Conservation (phyloP, 2,329 filamentous ascomycete species). For the Huntiella moniliformis region DNA sequence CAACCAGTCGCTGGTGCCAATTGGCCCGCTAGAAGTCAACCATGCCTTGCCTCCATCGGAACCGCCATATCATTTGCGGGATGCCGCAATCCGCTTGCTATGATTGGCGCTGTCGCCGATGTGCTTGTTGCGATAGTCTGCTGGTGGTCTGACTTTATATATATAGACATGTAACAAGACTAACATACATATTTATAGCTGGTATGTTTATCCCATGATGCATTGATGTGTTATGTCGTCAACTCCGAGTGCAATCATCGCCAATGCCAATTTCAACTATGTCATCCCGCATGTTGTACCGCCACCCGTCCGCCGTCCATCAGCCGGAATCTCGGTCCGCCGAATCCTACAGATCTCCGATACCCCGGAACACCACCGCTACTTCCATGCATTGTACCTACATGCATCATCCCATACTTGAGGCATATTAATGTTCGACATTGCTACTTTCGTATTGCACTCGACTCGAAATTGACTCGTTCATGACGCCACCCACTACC, state of each 20-base stretch:
- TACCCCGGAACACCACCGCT: not conserved
- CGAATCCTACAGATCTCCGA: not conserved
- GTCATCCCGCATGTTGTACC: not conserved
- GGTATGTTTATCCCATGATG: constrained; percentile 20
- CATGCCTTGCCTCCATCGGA: too few relatives aligned
- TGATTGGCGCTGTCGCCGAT: too few relatives aligned
- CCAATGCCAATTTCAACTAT: not conserved
- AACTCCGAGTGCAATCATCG: not conserved
- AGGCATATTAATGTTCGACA: too few relatives aligned
- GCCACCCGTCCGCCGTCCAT: not conserved
- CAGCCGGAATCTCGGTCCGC: not conserved
- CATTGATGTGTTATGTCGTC: not conserved
- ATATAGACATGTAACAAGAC: constrained; percentile 18
- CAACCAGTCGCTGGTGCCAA: not conserved
- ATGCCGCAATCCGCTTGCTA: too few relatives aligned
- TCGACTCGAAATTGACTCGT: too few relatives aligned
- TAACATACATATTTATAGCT: constrained; percentile 24
- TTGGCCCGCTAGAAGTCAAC: not conserved
- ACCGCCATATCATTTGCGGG: too few relatives aligned
- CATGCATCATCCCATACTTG: not conserved
- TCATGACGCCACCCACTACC: too few relatives aligned
- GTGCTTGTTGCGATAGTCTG: constrained; percentile 1
- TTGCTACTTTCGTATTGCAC: too few relatives aligned
- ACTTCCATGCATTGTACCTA: not conserved
- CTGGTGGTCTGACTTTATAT: constrained; percentile 18